Evolutionary conservation across 495 filamentous ascomycete species (phyloP).

Genomic region (Cetradonia linearis): DNA sequence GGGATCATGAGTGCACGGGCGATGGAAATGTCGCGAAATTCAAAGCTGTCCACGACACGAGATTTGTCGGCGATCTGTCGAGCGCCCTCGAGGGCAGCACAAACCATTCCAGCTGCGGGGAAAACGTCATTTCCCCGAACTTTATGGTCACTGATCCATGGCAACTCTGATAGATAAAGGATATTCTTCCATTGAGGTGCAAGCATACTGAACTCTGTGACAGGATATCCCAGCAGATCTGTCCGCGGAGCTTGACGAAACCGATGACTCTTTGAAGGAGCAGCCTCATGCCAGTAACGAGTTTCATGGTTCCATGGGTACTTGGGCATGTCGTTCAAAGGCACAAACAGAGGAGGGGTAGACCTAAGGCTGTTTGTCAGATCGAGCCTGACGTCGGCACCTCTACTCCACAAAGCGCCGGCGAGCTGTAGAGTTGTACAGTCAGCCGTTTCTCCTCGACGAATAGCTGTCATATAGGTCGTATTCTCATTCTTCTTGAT

Average conservation of each 20-base stretch:
- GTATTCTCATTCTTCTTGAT: not conserved
- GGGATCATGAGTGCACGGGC: not conserved
- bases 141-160: constrained; percentile 16
- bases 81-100: constrained; percentile 14
- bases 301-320: constrained; percentile 39
- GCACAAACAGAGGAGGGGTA: not conserved
- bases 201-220: constrained; percentile 26
- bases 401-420: constrained; percentile 1
- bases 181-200: constrained; percentile 36
- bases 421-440: not conserved
- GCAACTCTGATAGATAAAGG: constrained; percentile 32
- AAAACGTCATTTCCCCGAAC: not conserved
- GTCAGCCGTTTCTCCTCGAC: not conserved
- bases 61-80: constrained; percentile 1
- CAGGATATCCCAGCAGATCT: constrained; percentile 30
- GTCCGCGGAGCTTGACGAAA: constrained; percentile 28
- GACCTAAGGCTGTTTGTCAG: not conserved
- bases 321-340: constrained; percentile 34
- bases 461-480: not conserved
- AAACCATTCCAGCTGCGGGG: constrained; percentile 4
- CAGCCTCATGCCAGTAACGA: constrained; percentile 36
- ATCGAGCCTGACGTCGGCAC: not conserved
- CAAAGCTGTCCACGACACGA: not conserved
- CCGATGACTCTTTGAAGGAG: constrained; percentile 31
- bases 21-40: not conserved